A percentile compares a stretch with the other conserved stretches of the same genome.
Conservation (phyloP, 139 green algal genomes). For the Diplosphaera chodatii region DNA sequence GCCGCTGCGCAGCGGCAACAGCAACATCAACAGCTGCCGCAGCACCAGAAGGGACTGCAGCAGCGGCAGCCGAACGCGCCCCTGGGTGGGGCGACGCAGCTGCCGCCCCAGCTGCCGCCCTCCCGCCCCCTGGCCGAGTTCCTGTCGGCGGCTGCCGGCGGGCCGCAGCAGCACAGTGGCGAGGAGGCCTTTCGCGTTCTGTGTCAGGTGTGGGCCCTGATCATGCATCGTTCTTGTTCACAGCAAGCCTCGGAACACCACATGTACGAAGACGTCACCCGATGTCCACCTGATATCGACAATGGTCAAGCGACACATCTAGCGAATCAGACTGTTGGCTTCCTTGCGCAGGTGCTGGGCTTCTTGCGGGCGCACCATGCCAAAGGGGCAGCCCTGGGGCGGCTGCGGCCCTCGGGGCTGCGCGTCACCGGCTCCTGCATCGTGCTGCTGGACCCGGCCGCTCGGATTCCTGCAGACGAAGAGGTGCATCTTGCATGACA, state of each 20-base stretch:
- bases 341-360: slow-evolving; percentile 33
- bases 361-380: slow-evolving; percentile 37
- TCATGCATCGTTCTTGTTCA: too few species aligned
- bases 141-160: background rate
- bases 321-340: too few species aligned
- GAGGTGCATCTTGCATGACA: too few species aligned
- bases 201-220: slow-evolving; percentile 30
- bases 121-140: background rate
- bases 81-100: background rate
- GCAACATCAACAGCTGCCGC: background rate
- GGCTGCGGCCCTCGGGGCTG: slow-evolving; percentile 22
- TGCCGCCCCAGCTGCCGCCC: background rate
- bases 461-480: slow-evolving; percentile 8
- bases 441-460: background rate
- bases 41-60: background rate
- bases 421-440: slow-evolving; percentile 7
- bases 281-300: too few species aligned
- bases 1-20: background rate
- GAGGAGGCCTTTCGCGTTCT: slow-evolving; percentile 51
- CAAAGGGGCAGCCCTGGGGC: slow-evolving; percentile 10
- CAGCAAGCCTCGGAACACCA: too few species aligned
- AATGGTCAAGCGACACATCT: too few species aligned
- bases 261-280: too few species aligned
- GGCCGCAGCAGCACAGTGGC: slow-evolving; percentile 1
- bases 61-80: background rate